These are phyloP conservation scores for Porpolomopsis calyptriformis DNA, from an alignment of 768 basidiomycete species.

Conservation along the genomic window DNA sequence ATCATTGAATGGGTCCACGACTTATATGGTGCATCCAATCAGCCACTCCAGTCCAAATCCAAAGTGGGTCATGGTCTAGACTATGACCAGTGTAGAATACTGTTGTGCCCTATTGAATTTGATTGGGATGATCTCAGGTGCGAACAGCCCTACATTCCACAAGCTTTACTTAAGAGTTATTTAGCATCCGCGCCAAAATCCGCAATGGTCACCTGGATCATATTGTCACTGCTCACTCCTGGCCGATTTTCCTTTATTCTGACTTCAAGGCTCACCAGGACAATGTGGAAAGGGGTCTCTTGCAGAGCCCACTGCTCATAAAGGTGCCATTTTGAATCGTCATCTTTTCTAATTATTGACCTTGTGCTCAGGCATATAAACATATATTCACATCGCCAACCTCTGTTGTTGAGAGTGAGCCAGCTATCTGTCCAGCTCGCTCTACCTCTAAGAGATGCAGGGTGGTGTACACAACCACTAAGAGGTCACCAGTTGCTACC, in stretches of 20 bases:
- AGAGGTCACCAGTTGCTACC: neutral
- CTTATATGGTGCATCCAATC: neutral
- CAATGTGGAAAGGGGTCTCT: slow-evolving; percentile 8
- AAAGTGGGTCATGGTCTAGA: slow-evolving; percentile 13
- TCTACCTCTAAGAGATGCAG: neutral
- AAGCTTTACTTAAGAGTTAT: neutral
- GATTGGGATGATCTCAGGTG: slow-evolving; percentile 14
- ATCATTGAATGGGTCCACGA: slow-evolving; percentile 7
- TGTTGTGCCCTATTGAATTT: slow-evolving; percentile 14
- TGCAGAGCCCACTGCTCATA: slow-evolving; percentile 6
- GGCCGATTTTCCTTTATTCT: slow-evolving; percentile 9
- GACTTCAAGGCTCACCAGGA: neutral
- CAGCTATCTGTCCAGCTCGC: neutral
- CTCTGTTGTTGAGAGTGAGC: neutral
- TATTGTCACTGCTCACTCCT: slow-evolving; percentile 8
- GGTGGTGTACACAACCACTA: neutral
- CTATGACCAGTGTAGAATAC: slow-evolving; percentile 10
- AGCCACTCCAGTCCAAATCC: neutral
- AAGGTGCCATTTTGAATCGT: slow-evolving; percentile 4
- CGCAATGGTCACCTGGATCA: slow-evolving; percentile 8
- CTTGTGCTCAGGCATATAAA: neutral
- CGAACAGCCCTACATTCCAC: neutral
- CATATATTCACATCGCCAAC: slow-evolving; percentile 4
- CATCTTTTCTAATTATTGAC: neutral
- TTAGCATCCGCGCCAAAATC: slow-evolving; percentile 5